Base-by-base conservation (phyloP, 2,329 filamentous ascomycete species). In the Hypocreales sp. region DNA sequence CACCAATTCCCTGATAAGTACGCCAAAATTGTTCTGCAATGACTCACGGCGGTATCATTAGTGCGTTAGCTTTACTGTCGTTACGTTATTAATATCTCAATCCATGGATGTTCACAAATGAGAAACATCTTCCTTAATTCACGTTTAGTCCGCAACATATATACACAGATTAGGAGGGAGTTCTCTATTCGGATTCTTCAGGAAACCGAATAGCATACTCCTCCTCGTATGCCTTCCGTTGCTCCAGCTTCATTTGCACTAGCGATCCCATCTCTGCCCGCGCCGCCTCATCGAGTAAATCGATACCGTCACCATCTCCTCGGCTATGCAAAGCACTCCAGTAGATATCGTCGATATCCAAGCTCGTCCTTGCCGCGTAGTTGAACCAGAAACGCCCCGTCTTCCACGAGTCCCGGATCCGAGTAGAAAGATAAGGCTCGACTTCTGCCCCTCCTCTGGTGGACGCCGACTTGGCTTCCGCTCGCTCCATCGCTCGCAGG, bases 321-420 rank as follows among this genome's bases (percentile, higher is more conserved):
- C 29, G n/a, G n/a, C n/a, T n/a, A 35, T 47, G 37, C 25, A 51
- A 30, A 10, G 31, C 33, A 14, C 33, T 32, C 45, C 45, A 53
- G 31, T 50, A 55, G 12, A 51, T 38, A 2, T 28, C 36, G 33
- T 55, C 51, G 2, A 53, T 19, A 22, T 53, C 46, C n/a, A 51
- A 49, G 30, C 46, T 45, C 27, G 44, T 52, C 29, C 51, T 41
- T 10, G 43, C 41, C n/a, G 43, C 47, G 35, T 44, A 50, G 24
- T n/a, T n/a, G n/a, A n/a, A n/a, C n/a, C n/a, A n/a, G n/a, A n/a
- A n/a, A n/a, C n/a, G n/a, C n/a, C n/a, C 56, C 35, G 27, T 55
- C 12, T 16, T 34, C 53, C 49, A 53, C 5, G 48, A 50, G 4
- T 52, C 42, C 19, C 46, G 44, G 46, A 57, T 54, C 15, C 36